Conservation (phyloP, 768 basidiomycete species). For the Gautieria morchelliformis region DNA sequence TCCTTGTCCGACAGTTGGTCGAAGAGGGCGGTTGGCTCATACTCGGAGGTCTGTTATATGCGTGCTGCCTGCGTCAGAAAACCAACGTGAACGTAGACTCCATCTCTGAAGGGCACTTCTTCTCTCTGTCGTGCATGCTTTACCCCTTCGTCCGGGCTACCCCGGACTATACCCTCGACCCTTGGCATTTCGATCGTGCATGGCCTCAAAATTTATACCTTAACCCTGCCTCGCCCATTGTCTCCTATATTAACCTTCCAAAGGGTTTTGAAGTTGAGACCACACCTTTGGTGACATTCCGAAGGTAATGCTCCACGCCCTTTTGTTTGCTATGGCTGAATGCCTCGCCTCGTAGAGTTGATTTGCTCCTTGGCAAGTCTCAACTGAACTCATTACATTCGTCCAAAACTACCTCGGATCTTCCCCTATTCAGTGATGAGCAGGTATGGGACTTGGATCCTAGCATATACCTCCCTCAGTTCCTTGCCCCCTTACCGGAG, state of each 20-base stretch:
- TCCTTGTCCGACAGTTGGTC: constrained; percentile 47
- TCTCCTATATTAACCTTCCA: constrained; percentile 36
- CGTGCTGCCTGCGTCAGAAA: background rate
- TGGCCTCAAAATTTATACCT: constrained; percentile 62
- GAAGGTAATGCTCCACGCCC: constrained; percentile 19
- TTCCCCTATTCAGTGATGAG: constrained; percentile 48
- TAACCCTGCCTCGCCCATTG: constrained; percentile 41
- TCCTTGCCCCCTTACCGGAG: constrained; percentile 37
- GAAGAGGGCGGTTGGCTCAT: constrained; percentile 65
- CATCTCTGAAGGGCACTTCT: constrained; percentile 65
- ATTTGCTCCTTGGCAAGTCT: constrained; percentile 41
- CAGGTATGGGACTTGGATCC: constrained; percentile 43
- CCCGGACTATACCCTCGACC: constrained; percentile 46
- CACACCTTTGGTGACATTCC: constrained; percentile 59
- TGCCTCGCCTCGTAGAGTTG: constrained; percentile 28
- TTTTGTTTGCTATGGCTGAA: background rate
- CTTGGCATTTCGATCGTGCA: constrained; percentile 46
- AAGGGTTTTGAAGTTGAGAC: constrained; percentile 40
- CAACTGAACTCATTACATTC: constrained; percentile 40
- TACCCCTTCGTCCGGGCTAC: constrained; percentile 60
- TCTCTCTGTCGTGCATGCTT: constrained; percentile 57
- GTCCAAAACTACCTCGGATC: constrained; percentile 12
- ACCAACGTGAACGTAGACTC: constrained; percentile 27
- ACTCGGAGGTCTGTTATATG: constrained; percentile 42
- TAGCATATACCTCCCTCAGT: constrained; percentile 40